Percentiles rank a stretch among this genome's conserved stretches.
phyloP scores from a whole-genome alignment of 495 filamentous ascomycete genomes.

The Penicillium goetzii region DNA sequence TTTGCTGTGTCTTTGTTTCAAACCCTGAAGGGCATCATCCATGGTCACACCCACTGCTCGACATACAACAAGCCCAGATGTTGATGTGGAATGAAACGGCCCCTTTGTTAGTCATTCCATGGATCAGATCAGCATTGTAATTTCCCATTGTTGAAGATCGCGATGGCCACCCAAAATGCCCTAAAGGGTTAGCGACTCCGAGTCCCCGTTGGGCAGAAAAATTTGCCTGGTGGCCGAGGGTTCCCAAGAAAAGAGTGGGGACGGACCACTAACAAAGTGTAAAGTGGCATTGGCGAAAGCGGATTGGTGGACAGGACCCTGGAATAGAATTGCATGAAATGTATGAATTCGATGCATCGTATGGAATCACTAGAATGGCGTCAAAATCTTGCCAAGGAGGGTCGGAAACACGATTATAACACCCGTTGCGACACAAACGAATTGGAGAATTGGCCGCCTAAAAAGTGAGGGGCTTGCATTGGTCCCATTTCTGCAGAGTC shows the following conservation, averaged over 20 bases:
- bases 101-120: conserved; percentile 10
- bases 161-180: not conserved
- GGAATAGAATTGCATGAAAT: conserved; percentile 4
- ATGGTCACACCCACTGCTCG: not conserved
- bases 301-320: conserved; percentile 1
- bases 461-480: conserved; percentile 13
- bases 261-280: not conserved
- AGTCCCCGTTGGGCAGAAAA: conserved; percentile 12
- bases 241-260: conserved; percentile 9
- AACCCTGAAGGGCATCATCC: not conserved
- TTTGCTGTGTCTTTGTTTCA: conserved; percentile 2
- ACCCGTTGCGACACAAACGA: not conserved
- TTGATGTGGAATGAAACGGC: not conserved
- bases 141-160: conserved; percentile 1
- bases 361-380: not conserved
- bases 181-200: not conserved
- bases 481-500: conserved; percentile 12
- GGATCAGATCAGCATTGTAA: conserved; percentile 9
- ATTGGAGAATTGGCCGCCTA: conserved; percentile 1
- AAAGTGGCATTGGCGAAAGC: conserved; percentile 2
- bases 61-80: not conserved
- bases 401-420: conserved; percentile 1
- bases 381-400: not conserved
- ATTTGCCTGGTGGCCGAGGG: conserved; percentile 3
- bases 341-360: conserved; percentile 5